Base-by-base conservation (phyloP, 1,139 yeast species). In the Suhomyces choctaworum region DNA sequence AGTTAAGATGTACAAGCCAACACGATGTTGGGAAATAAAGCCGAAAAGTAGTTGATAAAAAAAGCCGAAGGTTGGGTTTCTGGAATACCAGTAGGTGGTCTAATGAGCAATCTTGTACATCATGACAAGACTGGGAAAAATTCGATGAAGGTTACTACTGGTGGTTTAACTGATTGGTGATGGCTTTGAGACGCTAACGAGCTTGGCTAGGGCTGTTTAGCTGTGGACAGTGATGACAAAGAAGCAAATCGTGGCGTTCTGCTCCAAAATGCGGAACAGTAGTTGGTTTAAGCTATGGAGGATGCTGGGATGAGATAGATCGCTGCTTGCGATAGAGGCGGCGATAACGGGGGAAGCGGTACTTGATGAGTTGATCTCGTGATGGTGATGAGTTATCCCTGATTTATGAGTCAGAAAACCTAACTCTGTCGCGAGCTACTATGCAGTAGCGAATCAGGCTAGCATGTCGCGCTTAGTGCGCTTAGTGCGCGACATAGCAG, bases 361-460 rank as follows among this genome's bases (percentile, higher is more conserved):
- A n/a, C n/a, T n/a, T n/a, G n/a, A 17, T 17, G 20, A 17, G 20
- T 17, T 17, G 20, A 17, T 17, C 20, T 17, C 20, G 20, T 17
- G 20, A 17, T 17, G 6, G n/a, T 22, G 28, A 22, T 22, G 31
- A 22, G 30, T 28, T 24, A 28, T 33, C 36, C 36, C 36, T 28
- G 28, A 28, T 33, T 33, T 28, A 37, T 37, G 40, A 37, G 37
- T 37, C 40, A 37, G 40, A 37, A 16, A 8, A 17, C 20, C 20
- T 8, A 8, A 8, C 20, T 17, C 8, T 17, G 20, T n/a, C n/a
- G n/a, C 20, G 6, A 17, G 7, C 20, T 17, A 17, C 20, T n/a
- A 17, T 17, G 20, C 20, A 17, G 20, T 17, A 17, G 20, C 20
- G 20, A 17, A 17, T 17, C n/a, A n/a, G n/a, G n/a, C n/a, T n/a